Evolutionary conservation across 1,139 yeast species (phyloP).

Genomic region (Kluyveromyces sp.): DNA sequence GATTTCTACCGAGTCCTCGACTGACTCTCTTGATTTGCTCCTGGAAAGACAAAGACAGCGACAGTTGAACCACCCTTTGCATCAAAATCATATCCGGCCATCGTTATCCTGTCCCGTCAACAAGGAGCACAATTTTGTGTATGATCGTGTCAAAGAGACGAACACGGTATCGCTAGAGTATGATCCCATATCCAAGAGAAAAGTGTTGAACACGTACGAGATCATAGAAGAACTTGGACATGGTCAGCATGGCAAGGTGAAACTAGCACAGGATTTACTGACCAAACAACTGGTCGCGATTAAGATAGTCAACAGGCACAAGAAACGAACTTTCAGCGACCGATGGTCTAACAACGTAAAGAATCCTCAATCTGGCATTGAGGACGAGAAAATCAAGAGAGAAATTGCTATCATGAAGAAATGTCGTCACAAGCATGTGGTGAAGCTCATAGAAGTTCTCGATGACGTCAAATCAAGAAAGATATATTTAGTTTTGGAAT

Average conservation of each 20-base stretch:
- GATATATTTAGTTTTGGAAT: conserved; percentile 85
- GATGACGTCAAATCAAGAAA: conserved; percentile 82
- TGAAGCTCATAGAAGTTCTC: conserved; percentile 75
- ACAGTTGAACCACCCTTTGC: conserved; percentile 37
- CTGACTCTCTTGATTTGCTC: conserved; percentile 35
- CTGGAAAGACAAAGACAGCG: conserved; percentile 35
- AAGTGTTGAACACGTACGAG: conserved; percentile 85
- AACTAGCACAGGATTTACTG: conserved; percentile 70
- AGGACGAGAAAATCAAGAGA: conserved; percentile 58
- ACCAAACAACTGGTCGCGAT: conserved; percentile 79
- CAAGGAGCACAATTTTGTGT: neutral
- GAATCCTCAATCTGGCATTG: conserved; percentile 12
- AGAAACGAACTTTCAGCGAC: conserved; percentile 22
- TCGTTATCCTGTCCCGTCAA: conserved; percentile 10
- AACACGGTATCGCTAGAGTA: conserved; percentile 73
- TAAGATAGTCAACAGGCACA: conserved; percentile 76
- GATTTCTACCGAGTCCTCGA: conserved; percentile 28
- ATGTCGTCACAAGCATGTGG: conserved; percentile 87
- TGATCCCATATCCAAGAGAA: conserved; percentile 80
- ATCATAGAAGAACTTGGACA: conserved; percentile 81
- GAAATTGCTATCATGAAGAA: conserved; percentile 97
- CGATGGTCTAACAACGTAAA: conserved; percentile 6
- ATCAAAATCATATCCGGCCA: conserved; percentile 31
- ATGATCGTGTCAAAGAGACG: conserved; percentile 67
- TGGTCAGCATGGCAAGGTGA: conserved; percentile 97